Evolutionary conservation across 768 basidiomycete genomes (phyloP), one percentile per base, ranked within the genome.

Genomic region (Cystofilobasidium bisporidii): DNA sequence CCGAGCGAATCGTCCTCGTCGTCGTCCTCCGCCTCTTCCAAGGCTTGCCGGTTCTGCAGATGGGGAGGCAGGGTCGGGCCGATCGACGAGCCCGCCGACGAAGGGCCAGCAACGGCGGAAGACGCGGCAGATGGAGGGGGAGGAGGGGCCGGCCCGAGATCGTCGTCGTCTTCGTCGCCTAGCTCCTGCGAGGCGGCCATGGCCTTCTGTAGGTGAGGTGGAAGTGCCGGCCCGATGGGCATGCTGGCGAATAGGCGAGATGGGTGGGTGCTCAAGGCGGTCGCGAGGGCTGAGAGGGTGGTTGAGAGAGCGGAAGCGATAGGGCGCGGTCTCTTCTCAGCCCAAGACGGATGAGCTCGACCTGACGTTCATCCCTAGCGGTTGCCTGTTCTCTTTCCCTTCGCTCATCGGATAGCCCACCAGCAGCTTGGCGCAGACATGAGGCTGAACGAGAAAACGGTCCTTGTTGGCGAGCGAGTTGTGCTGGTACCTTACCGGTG

Each of bases 401-500:
- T n/a, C n/a, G n/a, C n/a, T n/a, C n/a, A n/a, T n/a, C n/a, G n/a
- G n/a, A n/a, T n/a, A n/a, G n/a, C n/a, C n/a, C n/a, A n/a, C n/a
- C n/a, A n/a, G n/a, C n/a, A n/a, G n/a, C n/a, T n/a, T n/a, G n/a
- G n/a, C n/a, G n/a, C n/a, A n/a, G n/a, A n/a, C n/a, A 90, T 91
- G 89, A 81, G 80, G 65, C 78, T 82, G 62, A 91, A 91, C 78
- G 80, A 82, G 66, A 76, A 82, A 59, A 87, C 82, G 0, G 81
- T 85, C 14, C 79, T 97, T 32, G 79, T 85, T 18, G 89, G 87
- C 6, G 73, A 80, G 14, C 83, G 82, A 26, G 83, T 89, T 32
- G 81, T 91, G 26, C 81, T 97, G 14, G 86, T 92, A 0, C 92
- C 91, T 8, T 94, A 94, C 75, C 80, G 82, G 76, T 83, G 77